Conservation (phyloP, 345 rosid genomes). For the Citropsis articulata region DNA sequence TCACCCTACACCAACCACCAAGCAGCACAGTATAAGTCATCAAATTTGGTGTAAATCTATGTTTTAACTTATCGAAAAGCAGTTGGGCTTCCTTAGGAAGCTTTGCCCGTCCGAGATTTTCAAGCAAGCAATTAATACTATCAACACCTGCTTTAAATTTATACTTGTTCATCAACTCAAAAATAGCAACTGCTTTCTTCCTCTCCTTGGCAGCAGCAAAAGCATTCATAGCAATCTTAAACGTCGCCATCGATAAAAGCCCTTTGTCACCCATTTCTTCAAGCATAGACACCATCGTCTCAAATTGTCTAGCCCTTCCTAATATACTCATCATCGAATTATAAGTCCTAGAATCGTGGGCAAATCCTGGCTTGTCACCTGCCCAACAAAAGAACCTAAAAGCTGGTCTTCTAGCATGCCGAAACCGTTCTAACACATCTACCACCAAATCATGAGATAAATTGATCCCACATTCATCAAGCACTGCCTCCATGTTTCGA, state of each 20-base stretch:
- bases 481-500: conserved; percentile 89
- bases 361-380: conserved; percentile 48
- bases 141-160: conserved; percentile 63
- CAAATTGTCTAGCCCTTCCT: conserved; percentile 77
- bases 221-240: conserved; percentile 65
- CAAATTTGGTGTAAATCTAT: conserved; percentile 70
- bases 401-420: conserved; percentile 84
- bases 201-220: conserved; percentile 92
- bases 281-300: conserved; percentile 79
- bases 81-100: conserved; percentile 80
- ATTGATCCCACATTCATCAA: conserved; percentile 59
- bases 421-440: conserved; percentile 57
- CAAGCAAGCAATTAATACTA: conserved; percentile 71
- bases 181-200: conserved; percentile 80
- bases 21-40: conserved; percentile 73
- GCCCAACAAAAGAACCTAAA: conserved; percentile 90
- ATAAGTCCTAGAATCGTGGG: conserved; percentile 74
- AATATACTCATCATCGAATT: conserved; percentile 71
- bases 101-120: conserved; percentile 75
- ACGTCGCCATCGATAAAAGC: conserved; percentile 65
- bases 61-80: conserved; percentile 68
- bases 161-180: conserved; percentile 89
- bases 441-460: conserved; percentile 58
- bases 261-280: conserved; percentile 82
- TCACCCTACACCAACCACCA: conserved; percentile 75